Percentiles rank a stretch among this genome's conserved stretches.
Conservation (phyloP, 148 eudicot genomes). For the Beta vulgaris region DNA sequence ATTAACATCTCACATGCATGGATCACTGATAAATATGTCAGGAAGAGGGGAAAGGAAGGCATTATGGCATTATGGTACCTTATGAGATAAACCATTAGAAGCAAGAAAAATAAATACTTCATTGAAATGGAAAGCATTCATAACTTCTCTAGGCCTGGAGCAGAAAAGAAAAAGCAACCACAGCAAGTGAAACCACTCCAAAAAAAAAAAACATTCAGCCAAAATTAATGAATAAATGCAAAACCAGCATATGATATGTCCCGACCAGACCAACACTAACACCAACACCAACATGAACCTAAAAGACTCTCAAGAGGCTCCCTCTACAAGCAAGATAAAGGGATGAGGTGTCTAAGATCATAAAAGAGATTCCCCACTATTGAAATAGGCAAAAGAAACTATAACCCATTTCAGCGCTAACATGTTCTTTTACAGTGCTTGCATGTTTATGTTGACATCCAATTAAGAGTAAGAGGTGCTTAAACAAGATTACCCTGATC, state of each 20-base stretch:
- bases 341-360: constrained; percentile 1
- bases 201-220: not conserved
- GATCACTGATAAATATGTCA: not conserved
- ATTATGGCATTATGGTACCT: not conserved
- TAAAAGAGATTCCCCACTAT: not conserved
- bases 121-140: not conserved
- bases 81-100: not conserved
- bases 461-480: not conserved
- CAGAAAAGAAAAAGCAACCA: not conserved
- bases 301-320: not conserved
- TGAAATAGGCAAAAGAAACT: not conserved
- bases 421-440: not conserved
- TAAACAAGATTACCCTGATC: not conserved
- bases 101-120: not conserved
- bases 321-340: not conserved
- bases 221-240: not conserved
- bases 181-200: not conserved
- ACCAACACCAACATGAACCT: not conserved
- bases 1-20: not conserved
- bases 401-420: not conserved
- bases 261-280: too few species aligned
- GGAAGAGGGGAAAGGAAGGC: not conserved
- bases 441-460: not conserved
- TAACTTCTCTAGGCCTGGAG: not conserved
- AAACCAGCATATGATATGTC: not conserved